Base-by-base conservation (phyloP, 805 yeast species). In the Teunomyces barrocoloradensis region DNA sequence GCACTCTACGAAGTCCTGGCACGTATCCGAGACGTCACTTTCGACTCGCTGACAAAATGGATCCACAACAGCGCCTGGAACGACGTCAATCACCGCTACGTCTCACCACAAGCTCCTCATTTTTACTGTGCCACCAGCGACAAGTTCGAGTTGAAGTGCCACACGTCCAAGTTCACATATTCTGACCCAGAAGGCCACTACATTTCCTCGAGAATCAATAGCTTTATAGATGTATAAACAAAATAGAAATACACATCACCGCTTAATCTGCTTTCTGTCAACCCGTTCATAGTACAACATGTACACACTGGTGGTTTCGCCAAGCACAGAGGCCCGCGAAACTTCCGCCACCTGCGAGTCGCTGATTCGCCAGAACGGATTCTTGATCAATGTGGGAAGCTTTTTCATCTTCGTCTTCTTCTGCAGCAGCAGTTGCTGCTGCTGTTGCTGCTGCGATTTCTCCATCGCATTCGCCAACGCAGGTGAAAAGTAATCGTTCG, bases 361-460 rank as follows among this genome's bases (percentile, higher is more conserved):
- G 51, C 95, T 88, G 29, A 91, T 80, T 52, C 87, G 77, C 98
- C 98, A 92, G 57, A 74, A 87, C 15, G 92, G 90, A 38, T 77
- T 67, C 47, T 80, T 81, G 3, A 74, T 59, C 13, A 79, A 71
- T 13, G 84, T 75, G 3, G 82, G 78, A 9, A 85, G 67, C 55
- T 78, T 82, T 57, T 78, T 82, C 64, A 74, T 58, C 59, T 72
- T 63, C 53, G 71, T 64, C 53, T 65, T 58, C 21, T 55, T 42
- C 10, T 51, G 27, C 37, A 25, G 27, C 11, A 6, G 27, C 49
- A 33, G 12, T 35, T 32, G 23, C 9, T 12, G 10, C 13, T 15
- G 29, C 11, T 25, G 29, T 9, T 11, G 27, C 9, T 13, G 12
- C 3, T 13, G 20, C 9, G 20, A 34, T 36, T 40, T 42, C 21